phyloP scores from a whole-genome alignment of 1,139 yeast genomes.

The Kodamaea arcana region DNA sequence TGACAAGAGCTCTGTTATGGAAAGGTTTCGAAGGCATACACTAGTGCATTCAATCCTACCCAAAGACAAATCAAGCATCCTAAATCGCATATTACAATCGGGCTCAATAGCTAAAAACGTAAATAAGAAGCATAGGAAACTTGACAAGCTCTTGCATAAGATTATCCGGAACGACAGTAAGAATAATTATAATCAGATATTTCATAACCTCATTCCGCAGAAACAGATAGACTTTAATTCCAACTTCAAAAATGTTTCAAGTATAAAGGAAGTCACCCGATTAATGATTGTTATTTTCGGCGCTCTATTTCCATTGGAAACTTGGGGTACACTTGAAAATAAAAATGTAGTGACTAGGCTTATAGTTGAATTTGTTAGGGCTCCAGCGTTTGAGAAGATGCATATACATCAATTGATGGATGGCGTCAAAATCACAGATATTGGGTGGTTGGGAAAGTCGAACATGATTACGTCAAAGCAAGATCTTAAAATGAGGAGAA shows the following conservation, averaged over 20 bases:
- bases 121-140: constrained; percentile 21
- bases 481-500: constrained; percentile 30
- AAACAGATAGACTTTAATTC: constrained; percentile 4
- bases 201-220: constrained; percentile 18
- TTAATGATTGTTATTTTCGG: constrained; percentile 41
- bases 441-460: constrained; percentile 45
- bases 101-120: constrained; percentile 5
- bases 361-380: constrained; percentile 36
- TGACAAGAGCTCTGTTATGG: background rate
- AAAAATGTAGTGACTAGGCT: constrained; percentile 34
- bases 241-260: constrained; percentile 21
- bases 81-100: constrained; percentile 5
- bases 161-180: constrained; percentile 22
- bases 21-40: background rate
- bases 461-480: constrained; percentile 26
- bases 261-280: constrained; percentile 27
- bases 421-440: constrained; percentile 33
- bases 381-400: constrained; percentile 30
- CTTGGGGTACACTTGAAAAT: constrained; percentile 56
- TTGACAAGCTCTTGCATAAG: constrained; percentile 13
- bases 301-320: constrained; percentile 46
- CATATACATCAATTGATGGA: constrained; percentile 20
- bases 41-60: constrained; percentile 1
- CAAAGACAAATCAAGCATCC: constrained; percentile 2
- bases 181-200: constrained; percentile 23